Conservation (phyloP, 306 rosid species). For the Cotoneaster glaucophyllus region DNA sequence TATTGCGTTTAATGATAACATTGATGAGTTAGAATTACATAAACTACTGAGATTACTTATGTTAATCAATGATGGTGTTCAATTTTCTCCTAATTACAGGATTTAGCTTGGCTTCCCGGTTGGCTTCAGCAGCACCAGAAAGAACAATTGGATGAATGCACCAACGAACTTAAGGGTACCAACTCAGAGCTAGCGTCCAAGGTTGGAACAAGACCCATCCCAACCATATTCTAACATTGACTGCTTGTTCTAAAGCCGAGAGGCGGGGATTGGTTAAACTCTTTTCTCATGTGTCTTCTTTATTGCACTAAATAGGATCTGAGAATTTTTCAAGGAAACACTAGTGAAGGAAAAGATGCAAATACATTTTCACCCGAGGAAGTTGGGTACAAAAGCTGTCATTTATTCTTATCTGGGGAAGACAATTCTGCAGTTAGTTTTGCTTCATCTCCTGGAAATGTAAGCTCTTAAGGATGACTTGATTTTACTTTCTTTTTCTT, state of each 20-base stretch:
- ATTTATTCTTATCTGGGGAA: slow-evolving; percentile 64
- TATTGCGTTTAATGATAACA: not conserved
- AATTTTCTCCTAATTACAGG: slow-evolving; percentile 34
- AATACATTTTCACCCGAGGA: slow-evolving; percentile 42
- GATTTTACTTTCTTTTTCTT: not conserved
- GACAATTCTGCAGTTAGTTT: slow-evolving; percentile 38
- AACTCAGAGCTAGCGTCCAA: slow-evolving; percentile 24
- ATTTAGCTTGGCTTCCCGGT: slow-evolving; percentile 73
- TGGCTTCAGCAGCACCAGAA: slow-evolving; percentile 74
- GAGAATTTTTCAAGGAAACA: slow-evolving; percentile 18
- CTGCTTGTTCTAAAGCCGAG: not conserved
- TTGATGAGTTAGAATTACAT: not conserved
- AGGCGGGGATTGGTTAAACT: not conserved
- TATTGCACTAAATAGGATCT: slow-evolving; percentile 40
- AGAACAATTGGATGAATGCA: slow-evolving; percentile 31
- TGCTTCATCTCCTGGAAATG: slow-evolving; percentile 59
- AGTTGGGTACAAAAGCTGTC: slow-evolving; percentile 41
- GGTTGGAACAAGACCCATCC: slow-evolving; percentile 30
- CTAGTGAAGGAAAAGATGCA: slow-evolving; percentile 15
- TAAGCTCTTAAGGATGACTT: slow-evolving; percentile 26
- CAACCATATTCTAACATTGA: not conserved
- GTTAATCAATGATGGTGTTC: not conserved
- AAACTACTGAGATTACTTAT: not conserved
- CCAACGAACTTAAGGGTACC: slow-evolving; percentile 26
- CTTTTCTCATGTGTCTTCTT: slow-evolving; percentile 21